These are phyloP conservation scores for Silene conica DNA, from an alignment of 148 eudicot species.

Conservation along the genomic window DNA sequence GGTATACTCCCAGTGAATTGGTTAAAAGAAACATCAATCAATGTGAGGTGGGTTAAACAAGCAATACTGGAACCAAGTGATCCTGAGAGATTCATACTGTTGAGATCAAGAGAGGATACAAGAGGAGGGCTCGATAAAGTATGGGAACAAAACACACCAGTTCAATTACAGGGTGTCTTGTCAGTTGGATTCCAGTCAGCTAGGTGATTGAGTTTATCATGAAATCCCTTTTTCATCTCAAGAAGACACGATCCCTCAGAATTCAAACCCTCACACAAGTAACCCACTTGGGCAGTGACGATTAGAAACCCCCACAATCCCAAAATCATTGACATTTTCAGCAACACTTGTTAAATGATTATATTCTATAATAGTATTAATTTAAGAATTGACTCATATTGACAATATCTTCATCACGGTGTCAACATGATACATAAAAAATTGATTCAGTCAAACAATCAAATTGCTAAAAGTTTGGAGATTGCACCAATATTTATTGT, in stretches of 20 bases:
- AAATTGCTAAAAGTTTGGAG: too few relatives aligned
- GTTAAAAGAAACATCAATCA: slow-evolving; percentile 55
- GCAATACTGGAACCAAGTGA: slow-evolving; percentile 65
- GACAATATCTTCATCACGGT: background rate
- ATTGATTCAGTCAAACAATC: too few relatives aligned
- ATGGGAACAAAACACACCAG: slow-evolving; percentile 66
- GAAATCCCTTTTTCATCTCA: slow-evolving; percentile 52
- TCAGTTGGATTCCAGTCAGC: slow-evolving; percentile 58
- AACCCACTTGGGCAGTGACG: slow-evolving; percentile 29
- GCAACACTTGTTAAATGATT: slow-evolving; percentile 19
- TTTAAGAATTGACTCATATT: background rate
- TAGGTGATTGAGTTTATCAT: slow-evolving; percentile 43
- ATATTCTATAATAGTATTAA: too few relatives aligned
- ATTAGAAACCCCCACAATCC: slow-evolving; percentile 33
- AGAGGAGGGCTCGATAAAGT: slow-evolving; percentile 26
- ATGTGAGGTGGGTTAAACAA: slow-evolving; percentile 39
- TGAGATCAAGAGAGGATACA: slow-evolving; percentile 61
- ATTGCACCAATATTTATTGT: too few relatives aligned
- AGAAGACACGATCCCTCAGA: slow-evolving; percentile 69
- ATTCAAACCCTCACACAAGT: slow-evolving; percentile 53
- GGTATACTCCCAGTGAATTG: slow-evolving; percentile 56
- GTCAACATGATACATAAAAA: background rate
- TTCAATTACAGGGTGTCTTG: slow-evolving; percentile 78
- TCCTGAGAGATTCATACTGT: slow-evolving; percentile 65
- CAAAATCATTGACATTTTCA: slow-evolving; percentile 41